These are phyloP conservation scores for Cucumis melo DNA, from an alignment of 306 rosid species.

Conservation along the genomic window DNA sequence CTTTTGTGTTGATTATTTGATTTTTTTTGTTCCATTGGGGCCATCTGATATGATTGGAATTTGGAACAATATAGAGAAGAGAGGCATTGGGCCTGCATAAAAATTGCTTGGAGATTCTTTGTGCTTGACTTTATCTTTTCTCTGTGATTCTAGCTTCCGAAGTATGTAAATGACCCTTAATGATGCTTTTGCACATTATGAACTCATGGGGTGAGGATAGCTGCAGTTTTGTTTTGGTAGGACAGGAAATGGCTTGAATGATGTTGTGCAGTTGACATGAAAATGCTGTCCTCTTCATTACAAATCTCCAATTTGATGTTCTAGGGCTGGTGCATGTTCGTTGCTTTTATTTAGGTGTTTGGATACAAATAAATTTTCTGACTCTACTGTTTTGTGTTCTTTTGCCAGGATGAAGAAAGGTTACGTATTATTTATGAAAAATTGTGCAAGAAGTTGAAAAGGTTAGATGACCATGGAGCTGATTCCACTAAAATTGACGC, in stretches of 20 bases:
- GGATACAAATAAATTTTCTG: not conserved
- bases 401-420: slow-evolving; percentile 76
- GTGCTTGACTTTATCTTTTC: not conserved
- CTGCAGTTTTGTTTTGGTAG: not conserved
- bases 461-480: slow-evolving; percentile 74
- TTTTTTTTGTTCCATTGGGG: not conserved
- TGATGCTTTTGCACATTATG: not conserved
- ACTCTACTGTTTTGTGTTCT: slow-evolving; percentile 9
- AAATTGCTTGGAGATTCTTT: not conserved
- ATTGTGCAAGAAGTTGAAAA: slow-evolving; percentile 64
- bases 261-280: not conserved
- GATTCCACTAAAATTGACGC: slow-evolving; percentile 82
- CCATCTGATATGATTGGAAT: not conserved
- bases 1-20: not conserved
- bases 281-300: not conserved
- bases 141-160: not conserved
- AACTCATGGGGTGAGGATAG: not conserved
- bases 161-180: not conserved
- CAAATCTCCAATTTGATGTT: not conserved
- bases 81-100: not conserved
- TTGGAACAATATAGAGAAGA: not conserved
- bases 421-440: slow-evolving; percentile 65
- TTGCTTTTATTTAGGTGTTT: not conserved
- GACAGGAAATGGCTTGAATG: not conserved
- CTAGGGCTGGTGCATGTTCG: not conserved